Evolutionary conservation across 2,329 filamentous ascomycete species (phyloP), one percentile per base, ranked within the genome.

Genomic region (Fusarium duplospermum): DNA sequence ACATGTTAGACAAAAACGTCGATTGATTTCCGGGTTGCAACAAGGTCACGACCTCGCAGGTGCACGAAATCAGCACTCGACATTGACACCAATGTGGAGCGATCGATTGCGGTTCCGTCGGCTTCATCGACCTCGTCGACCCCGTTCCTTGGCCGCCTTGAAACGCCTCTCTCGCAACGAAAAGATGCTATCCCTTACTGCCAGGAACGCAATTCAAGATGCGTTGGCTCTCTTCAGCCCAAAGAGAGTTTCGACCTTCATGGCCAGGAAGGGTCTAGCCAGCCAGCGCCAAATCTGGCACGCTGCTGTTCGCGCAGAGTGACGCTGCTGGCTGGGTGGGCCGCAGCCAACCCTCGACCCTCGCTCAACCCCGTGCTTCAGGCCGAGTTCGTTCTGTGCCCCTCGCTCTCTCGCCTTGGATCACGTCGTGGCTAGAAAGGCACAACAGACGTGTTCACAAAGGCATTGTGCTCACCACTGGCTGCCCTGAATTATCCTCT

Each of bases 361-460:
- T 77, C 65, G 68, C 64, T 64, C 62, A 73, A 70, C 73, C 73
- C 74, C 70, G 72, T 77, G 75, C 69, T 62, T 77, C 62, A 64
- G 52, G 57, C 62, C 42, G 60, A 62, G 31, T 57, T 45, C n/a
- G 40, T 65, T 50, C 64, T 61, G 63, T 67, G 63, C 42, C 69
- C 38, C 58, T 73, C 27, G 69, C 27, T 36, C 45, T 59, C 58
- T 54, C 22, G 62, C 36, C 71, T 45, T 58, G 29, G 47, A 38
- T 47, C 52, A 72, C 31, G 33, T 59, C 52, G 52, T 42, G 22
- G 33, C 6, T 52, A 24, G n/a, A 35, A 38, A 22, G 14, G 47
- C 16, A 33, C 42, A 20, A 18, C 29, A 45, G 33, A 24, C 31
- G n/a, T n/a, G 16, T 18, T n/a, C 22, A 42, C 35, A 52, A 16